These are phyloP conservation scores for Bacidia rubella DNA, from an alignment of 495 filamentous ascomycete genomes.

Conservation along the genomic window DNA sequence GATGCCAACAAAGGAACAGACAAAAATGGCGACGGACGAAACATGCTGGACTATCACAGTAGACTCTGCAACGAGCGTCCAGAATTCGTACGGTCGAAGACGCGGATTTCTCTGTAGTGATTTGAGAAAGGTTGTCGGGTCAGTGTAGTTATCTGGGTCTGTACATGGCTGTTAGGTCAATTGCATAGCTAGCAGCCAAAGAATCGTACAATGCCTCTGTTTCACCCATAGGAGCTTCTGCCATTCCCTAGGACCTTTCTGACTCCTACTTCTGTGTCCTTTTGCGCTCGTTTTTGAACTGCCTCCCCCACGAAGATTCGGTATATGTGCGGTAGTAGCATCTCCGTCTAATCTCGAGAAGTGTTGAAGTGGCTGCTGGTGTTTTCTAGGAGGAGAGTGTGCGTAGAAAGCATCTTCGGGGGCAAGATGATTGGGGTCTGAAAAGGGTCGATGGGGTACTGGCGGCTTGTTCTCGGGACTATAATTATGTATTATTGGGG, in stretches of 20 bases:
- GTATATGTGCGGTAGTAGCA: slow-evolving; percentile 22
- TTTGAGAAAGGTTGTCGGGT: slow-evolving; percentile 84
- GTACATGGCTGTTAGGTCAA: background rate
- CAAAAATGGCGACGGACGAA: slow-evolving; percentile 83
- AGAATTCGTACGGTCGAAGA: slow-evolving; percentile 93
- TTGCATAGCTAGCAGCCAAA: background rate
- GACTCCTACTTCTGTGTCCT: slow-evolving; percentile 40
- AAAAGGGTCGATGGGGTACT: slow-evolving; percentile 29
- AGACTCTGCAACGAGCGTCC: slow-evolving; percentile 86
- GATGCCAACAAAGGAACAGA: slow-evolving; percentile 87
- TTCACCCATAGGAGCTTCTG: slow-evolving; percentile 98
- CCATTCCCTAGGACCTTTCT: slow-evolving; percentile 58
- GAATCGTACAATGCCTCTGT: slow-evolving; percentile 59
- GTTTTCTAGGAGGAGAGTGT: slow-evolving; percentile 37
- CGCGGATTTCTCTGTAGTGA: slow-evolving; percentile 91
- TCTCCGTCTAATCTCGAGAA: slow-evolving; percentile 9
- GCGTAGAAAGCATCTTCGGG: slow-evolving; percentile 74
- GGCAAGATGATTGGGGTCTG: slow-evolving; percentile 49
- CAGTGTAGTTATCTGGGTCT: slow-evolving; percentile 98
- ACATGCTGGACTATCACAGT: slow-evolving; percentile 97
- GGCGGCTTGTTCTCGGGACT: slow-evolving; percentile 11
- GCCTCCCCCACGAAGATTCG: slow-evolving; percentile 18
- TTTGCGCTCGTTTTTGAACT: slow-evolving; percentile 37
- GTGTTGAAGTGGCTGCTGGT: slow-evolving; percentile 28
- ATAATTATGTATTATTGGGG: slow-evolving; percentile 10